Percentiles rank a stretch among this genome's conserved stretches.
Conservation (phyloP, 352 stramenopile species). For the Phytophthora cajani region DNA sequence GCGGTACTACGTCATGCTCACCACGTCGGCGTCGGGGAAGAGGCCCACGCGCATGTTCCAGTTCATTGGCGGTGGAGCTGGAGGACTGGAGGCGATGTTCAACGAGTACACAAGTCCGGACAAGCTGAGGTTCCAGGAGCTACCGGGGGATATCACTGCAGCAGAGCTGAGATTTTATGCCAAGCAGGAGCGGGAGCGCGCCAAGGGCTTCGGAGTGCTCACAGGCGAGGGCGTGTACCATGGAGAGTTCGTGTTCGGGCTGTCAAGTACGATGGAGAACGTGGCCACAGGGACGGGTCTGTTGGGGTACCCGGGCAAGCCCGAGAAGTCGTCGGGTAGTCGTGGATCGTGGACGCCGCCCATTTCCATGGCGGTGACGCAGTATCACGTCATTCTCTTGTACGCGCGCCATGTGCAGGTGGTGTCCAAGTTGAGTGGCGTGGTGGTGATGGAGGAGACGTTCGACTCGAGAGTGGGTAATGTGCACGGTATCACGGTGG, state of each 20-base stretch:
- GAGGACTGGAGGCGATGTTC: slow-evolving; percentile 89
- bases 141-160: slow-evolving; percentile 85
- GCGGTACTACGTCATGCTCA: slow-evolving; percentile 83
- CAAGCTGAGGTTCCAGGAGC: slow-evolving; percentile 88
- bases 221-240: slow-evolving; percentile 92
- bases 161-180: slow-evolving; percentile 83
- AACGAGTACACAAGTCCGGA: slow-evolving; percentile 82
- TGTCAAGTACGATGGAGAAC: slow-evolving; percentile 80
- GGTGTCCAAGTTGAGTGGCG: slow-evolving; percentile 87
- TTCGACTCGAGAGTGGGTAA: slow-evolving; percentile 83
- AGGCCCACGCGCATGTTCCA: slow-evolving; percentile 92
- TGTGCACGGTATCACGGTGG: slow-evolving; percentile 65
- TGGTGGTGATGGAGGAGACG: slow-evolving; percentile 85
- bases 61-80: slow-evolving; percentile 75
- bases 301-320: slow-evolving; percentile 74
- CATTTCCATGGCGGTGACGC: slow-evolving; percentile 87
- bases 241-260: slow-evolving; percentile 82
- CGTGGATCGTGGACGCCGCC: slow-evolving; percentile 64
- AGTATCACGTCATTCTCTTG: slow-evolving; percentile 93
- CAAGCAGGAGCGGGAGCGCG: slow-evolving; percentile 79
- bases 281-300: slow-evolving; percentile 80
- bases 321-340: slow-evolving; percentile 47
- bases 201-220: slow-evolving; percentile 91
- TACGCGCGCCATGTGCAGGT: slow-evolving; percentile 85
- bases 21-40: slow-evolving; percentile 85